Evolutionary conservation across 2,329 filamentous ascomycete species (phyloP).

Genomic region (Fusarium sp.): DNA sequence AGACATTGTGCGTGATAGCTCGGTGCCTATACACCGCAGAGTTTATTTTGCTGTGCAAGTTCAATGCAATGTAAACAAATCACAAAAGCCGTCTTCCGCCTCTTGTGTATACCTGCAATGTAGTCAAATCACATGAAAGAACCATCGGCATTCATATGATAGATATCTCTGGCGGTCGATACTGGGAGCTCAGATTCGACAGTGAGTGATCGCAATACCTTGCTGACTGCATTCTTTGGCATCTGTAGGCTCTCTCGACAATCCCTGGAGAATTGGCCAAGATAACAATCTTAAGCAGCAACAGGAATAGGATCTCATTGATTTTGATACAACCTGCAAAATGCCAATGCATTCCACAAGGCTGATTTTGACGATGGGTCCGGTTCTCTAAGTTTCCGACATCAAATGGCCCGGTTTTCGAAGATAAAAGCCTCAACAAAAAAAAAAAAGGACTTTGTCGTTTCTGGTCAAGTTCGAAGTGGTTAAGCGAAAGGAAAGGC

Average conservation of each 20-base stretch:
- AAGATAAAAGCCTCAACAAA: slow-evolving; percentile 28
- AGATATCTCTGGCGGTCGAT: not conserved
- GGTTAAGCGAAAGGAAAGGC: not conserved
- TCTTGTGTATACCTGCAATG: not conserved
- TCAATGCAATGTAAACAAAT: not conserved
- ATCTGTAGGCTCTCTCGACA: not conserved
- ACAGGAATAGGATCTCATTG: not conserved
- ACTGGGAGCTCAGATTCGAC: not conserved
- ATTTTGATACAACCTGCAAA: slow-evolving; percentile 1
- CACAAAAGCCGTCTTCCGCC: not conserved
- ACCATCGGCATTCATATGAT: not conserved
- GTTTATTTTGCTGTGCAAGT: not conserved
- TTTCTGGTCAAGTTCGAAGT: slow-evolving; percentile 10
- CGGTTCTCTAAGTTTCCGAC: slow-evolving; percentile 16
- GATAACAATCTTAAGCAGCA: not conserved
- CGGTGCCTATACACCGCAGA: not conserved
- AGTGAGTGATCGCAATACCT: not conserved
- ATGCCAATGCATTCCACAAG: slow-evolving; percentile 10
- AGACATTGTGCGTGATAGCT: slow-evolving; percentile 9
- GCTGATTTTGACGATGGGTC: slow-evolving; percentile 26
- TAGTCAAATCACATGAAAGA: not conserved
- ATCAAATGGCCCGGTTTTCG: slow-evolving; percentile 32
- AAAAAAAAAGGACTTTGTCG: slow-evolving; percentile 2
- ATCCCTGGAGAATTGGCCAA: not conserved
- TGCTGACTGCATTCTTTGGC: not conserved